A percentile compares a stretch with the other conserved stretches of the same genome.
phyloP scores from a whole-genome alignment of 495 filamentous ascomycete species.

The Annulohypoxylon bovei region DNA sequence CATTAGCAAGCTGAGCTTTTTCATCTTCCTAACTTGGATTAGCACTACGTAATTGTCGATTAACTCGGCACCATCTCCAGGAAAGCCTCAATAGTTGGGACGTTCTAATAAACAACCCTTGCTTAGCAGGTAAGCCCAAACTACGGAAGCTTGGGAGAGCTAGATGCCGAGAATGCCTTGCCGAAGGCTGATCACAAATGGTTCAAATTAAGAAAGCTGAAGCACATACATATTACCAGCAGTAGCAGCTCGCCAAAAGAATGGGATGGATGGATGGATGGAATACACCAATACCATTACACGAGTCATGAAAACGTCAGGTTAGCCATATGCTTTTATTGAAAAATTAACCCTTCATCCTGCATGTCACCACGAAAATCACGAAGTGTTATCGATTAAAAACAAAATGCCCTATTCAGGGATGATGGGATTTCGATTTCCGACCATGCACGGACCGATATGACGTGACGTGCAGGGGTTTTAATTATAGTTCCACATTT shows the following conservation, averaged over 20 bases:
- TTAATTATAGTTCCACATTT: slow-evolving; percentile 19
- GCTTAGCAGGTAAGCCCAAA: not conserved
- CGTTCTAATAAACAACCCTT: not conserved
- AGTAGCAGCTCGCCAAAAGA: not conserved
- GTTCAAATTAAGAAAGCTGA: slow-evolving; percentile 1
- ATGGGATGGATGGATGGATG: not conserved
- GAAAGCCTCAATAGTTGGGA: slow-evolving; percentile 20
- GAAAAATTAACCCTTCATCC: not conserved
- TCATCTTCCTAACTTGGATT: slow-evolving; percentile 6
- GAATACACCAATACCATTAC: not conserved
- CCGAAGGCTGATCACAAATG: not conserved
- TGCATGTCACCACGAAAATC: not conserved
- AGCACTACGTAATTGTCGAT: not conserved
- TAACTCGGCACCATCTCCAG: slow-evolving; percentile 9
- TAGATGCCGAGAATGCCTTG: not conserved
- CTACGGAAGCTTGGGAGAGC: not conserved
- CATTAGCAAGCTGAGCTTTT: slow-evolving; percentile 5
- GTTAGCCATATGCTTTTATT: not conserved
- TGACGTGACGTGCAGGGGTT: slow-evolving; percentile 30
- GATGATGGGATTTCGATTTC: slow-evolving; percentile 25
- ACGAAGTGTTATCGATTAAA: slow-evolving; percentile 18
- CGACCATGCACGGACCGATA: slow-evolving; percentile 17
- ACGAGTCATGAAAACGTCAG: not conserved
- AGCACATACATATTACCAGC: not conserved
- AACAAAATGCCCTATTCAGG: not conserved